Conservation (phyloP, 1,284 basidiomycete genomes). For the Amylostereum areolatum region DNA sequence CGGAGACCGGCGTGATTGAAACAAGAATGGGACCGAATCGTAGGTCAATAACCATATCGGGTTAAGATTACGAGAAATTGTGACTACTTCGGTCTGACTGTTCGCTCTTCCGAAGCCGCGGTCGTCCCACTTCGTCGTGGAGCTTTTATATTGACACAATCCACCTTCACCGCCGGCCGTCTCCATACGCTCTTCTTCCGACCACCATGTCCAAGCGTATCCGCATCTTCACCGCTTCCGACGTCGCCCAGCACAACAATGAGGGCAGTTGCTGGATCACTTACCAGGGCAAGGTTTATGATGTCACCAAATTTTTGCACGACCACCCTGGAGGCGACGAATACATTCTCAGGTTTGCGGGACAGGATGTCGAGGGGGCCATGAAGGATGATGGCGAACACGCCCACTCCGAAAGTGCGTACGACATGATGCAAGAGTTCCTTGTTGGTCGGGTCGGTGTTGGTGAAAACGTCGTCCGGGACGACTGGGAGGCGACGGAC, state of each 20-base stretch:
- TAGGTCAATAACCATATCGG: too few relatives aligned
- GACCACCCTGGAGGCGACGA: slow-evolving; percentile 90
- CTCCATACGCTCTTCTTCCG: neutral
- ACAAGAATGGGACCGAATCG: neutral
- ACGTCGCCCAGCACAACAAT: slow-evolving; percentile 57
- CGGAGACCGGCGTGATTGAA: neutral
- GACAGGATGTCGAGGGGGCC: slow-evolving; percentile 86
- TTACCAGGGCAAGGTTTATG: slow-evolving; percentile 70
- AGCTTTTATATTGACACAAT: neutral
- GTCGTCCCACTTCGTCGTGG: neutral
- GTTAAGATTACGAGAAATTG: too few relatives aligned
- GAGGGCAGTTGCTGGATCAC: slow-evolving; percentile 70
- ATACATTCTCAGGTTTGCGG: slow-evolving; percentile 74
- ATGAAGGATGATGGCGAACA: slow-evolving; percentile 67
- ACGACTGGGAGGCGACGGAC: slow-evolving; percentile 84
- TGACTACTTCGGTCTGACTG: neutral
- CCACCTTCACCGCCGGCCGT: neutral
- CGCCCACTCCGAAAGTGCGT: slow-evolving; percentile 91
- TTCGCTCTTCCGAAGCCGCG: neutral
- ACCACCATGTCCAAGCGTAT: slow-evolving; percentile 29
- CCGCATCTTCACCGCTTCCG: slow-evolving; percentile 67
- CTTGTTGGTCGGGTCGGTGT: slow-evolving; percentile 75
- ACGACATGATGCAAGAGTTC: slow-evolving; percentile 89
- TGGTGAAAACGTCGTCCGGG: slow-evolving; percentile 70
- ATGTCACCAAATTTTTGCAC: slow-evolving; percentile 67